Evolutionary conservation across 345 rosid species (phyloP), one percentile per base, ranked within the genome.

Genomic region (Brassica incana): DNA sequence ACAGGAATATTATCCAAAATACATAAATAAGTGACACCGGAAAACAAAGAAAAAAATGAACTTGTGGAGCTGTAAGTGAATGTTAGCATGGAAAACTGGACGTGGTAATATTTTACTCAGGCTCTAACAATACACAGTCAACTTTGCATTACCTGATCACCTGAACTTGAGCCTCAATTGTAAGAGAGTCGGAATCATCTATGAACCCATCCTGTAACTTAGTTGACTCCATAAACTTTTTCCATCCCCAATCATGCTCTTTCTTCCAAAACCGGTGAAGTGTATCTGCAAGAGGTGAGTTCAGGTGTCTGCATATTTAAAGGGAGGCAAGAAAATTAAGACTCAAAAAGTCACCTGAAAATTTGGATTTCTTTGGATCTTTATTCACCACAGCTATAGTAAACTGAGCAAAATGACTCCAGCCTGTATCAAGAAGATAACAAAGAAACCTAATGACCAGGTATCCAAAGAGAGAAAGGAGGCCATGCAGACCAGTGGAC

Each of bases 211-310:
- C 98, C 69, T 83, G 72, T 59, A 95, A 86, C 87, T 95, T 95
- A 14, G 91, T 82, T 64, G 93, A 87, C 76, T 93, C 99, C 93
- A 95, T 95, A 85, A 95, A 95, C 84, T 95, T 95, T 88, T 95
- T 95, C 99, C 99, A 93, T 2, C 99, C 99, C 99, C 99, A 95
- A 66, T 93, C 99, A 84, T 95, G 99, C 90, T 95, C 99, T 82
- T 95, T 93, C 93, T 95, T 93, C 85, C 97, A 89, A 83, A 95
- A 95, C 14, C 98, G 97, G 87, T 95, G 99, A 58, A 95, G 79
- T 30, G 99, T 95, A 87, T 95, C 98, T 95, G 85, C 83, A 87
- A 73, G 65, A 76, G 27, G 75, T 71, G 36, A 66, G 78, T 65
- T 67, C 73, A 74, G 85, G 84, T 45, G 81, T 45, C 73, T 64